phyloP scores from a whole-genome alignment of 495 filamentous ascomycete genomes.

The Neurospora sp. region DNA sequence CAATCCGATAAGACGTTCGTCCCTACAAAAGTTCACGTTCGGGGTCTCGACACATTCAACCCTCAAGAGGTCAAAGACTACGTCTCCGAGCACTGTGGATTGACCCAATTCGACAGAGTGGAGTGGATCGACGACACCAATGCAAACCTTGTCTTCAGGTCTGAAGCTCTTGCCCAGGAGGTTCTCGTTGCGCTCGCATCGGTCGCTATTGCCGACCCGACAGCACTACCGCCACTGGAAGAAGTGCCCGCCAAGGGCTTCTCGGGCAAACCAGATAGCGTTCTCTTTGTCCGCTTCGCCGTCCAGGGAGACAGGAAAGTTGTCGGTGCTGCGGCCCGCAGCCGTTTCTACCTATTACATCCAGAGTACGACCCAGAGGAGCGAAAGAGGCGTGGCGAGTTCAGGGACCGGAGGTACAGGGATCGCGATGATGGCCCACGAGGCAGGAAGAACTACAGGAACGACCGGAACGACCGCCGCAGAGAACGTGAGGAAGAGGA shows the following conservation, averaged over 20 bases:
- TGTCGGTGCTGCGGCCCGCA: conserved; percentile 62
- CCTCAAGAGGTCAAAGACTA: conserved; percentile 68
- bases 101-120: conserved; percentile 45
- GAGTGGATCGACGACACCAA: conserved; percentile 96
- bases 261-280: conserved; percentile 54
- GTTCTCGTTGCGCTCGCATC: conserved; percentile 58
- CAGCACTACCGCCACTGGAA: conserved; percentile 42
- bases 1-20: conserved; percentile 21
- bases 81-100: conserved; percentile 50
- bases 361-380: conserved; percentile 81
- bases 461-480: conserved; percentile 46
- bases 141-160: conserved; percentile 70
- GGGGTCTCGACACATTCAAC: conserved; percentile 71
- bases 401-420: conserved; percentile 32
- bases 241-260: conserved; percentile 50
- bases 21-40: conserved; percentile 65
- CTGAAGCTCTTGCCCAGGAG: conserved; percentile 51
- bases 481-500: conserved; percentile 38
- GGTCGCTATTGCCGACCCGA: conserved; percentile 30
- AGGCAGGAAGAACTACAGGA: conserved; percentile 27
- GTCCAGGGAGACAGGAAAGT: conserved; percentile 69
- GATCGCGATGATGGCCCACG: conserved; percentile 44
- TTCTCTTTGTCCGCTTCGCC: conserved; percentile 63
- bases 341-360: conserved; percentile 84
- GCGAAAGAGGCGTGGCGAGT: conserved; percentile 41